Conservation (phyloP, 2,329 filamentous ascomycete species). For the Ceratocystiopsis minuta region DNA sequence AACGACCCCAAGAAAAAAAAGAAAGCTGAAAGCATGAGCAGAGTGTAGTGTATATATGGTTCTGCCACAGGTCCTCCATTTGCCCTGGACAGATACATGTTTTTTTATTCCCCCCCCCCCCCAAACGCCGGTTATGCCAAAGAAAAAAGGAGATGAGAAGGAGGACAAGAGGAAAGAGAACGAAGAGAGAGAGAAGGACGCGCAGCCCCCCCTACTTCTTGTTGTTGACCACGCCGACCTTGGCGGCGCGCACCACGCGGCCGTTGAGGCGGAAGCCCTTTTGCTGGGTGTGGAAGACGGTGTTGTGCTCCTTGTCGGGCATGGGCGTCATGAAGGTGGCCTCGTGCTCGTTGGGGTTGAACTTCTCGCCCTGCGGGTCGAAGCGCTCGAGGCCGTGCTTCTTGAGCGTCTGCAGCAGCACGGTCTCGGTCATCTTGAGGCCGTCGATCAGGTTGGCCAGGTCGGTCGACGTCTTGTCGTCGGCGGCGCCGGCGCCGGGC, state of each 20-base stretch:
- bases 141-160: not conserved
- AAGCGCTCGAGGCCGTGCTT: constrained; percentile 91
- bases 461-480: constrained; percentile 33
- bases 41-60: constrained; percentile 6
- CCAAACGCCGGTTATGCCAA: constrained; percentile 7
- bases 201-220: constrained; percentile 14
- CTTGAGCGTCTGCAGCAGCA: constrained; percentile 72
- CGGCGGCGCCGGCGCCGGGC: constrained; percentile 26
- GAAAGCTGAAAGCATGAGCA: constrained; percentile 5
- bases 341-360: constrained; percentile 93
- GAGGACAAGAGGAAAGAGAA: not conserved
- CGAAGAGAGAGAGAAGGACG: not conserved
- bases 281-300: constrained; percentile 80
- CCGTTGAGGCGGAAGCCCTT: constrained; percentile 95
- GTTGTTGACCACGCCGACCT: constrained; percentile 94
- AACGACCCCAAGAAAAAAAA: too few species aligned
- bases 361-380: constrained; percentile 67
- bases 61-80: constrained; percentile 1
- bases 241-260: constrained; percentile 72
- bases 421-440: constrained; percentile 83
- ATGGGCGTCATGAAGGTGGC: constrained; percentile 87
- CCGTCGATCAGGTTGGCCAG: constrained; percentile 69
- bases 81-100: not conserved
- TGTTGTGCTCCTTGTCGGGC: constrained; percentile 74
- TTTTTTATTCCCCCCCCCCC: not conserved